phyloP scores from a whole-genome alignment of 2,329 filamentous ascomycete species.

The Fusarium nematophilum region DNA sequence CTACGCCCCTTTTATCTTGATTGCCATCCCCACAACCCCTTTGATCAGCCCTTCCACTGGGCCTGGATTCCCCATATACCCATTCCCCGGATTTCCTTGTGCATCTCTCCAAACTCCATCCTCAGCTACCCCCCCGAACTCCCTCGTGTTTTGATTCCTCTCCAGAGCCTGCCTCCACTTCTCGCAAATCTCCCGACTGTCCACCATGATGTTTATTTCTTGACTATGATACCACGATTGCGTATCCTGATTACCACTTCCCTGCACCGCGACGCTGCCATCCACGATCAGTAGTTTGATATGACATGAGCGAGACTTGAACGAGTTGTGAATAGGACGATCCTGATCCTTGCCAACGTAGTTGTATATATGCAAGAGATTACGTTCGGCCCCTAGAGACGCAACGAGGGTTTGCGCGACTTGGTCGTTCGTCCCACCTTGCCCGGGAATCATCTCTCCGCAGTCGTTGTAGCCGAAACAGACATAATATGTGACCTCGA shows the following conservation, averaged over 20 bases:
- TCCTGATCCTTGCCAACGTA: conserved; percentile 82
- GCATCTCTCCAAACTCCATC: conserved; percentile 36
- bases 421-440: conserved; percentile 82
- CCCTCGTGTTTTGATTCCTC: conserved; percentile 74
- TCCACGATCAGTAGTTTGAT: conserved; percentile 83
- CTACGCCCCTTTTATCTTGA: conserved; percentile 28
- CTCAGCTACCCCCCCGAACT: conserved; percentile 60
- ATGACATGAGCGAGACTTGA: conserved; percentile 76
- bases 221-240: conserved; percentile 84
- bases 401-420: conserved; percentile 69
- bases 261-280: conserved; percentile 74
- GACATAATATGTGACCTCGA: conserved; percentile 76
- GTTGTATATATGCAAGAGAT: conserved; percentile 69
- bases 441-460: conserved; percentile 79
- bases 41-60: conserved; percentile 20
- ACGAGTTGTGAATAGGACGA: conserved; percentile 72
- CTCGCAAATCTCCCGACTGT: conserved; percentile 69
- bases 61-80: conserved; percentile 35
- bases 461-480: conserved; percentile 84
- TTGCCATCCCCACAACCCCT: conserved; percentile 23
- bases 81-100: conserved; percentile 19
- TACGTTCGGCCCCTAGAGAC: conserved; percentile 55
- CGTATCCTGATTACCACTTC: conserved; percentile 83
- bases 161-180: conserved; percentile 71
- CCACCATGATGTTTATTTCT: conserved; percentile 81